phyloP scores from a whole-genome alignment of 768 basidiomycete genomes.

The Tubosaeta sp. region DNA sequence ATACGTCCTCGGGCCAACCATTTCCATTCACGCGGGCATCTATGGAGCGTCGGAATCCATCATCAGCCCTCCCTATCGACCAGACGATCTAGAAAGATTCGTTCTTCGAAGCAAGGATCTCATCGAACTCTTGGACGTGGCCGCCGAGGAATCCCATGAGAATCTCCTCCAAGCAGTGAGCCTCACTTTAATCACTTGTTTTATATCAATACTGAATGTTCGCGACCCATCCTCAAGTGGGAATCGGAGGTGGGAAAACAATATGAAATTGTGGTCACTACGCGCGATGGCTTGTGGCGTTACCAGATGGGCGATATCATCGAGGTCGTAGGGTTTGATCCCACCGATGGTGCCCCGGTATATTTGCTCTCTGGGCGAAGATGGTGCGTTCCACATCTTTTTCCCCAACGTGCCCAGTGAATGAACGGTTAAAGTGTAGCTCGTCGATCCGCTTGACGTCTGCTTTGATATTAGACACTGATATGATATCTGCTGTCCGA shows the following conservation, averaged over 20 bases:
- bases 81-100: background rate
- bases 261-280: background rate
- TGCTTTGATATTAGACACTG: background rate
- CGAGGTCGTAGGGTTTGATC: background rate
- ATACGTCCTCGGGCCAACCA: too few relatives aligned
- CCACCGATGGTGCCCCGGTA: background rate
- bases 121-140: background rate
- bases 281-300: background rate
- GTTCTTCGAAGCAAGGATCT: background rate
- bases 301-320: background rate
- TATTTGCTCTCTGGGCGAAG: background rate
- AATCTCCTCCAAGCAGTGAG: constrained; percentile 4
- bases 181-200: background rate
- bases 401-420: background rate
- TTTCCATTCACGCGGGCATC: background rate
- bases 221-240: background rate
- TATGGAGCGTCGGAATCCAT: constrained; percentile 1
- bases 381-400: background rate
- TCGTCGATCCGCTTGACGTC: background rate
- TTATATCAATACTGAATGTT: background rate
- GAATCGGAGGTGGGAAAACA: background rate
- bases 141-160: background rate
- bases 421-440: background rate
- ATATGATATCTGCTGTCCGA: background rate
- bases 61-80: background rate